Conservation (phyloP, 805 yeast species). For the Teunomyces aglyptinius region DNA sequence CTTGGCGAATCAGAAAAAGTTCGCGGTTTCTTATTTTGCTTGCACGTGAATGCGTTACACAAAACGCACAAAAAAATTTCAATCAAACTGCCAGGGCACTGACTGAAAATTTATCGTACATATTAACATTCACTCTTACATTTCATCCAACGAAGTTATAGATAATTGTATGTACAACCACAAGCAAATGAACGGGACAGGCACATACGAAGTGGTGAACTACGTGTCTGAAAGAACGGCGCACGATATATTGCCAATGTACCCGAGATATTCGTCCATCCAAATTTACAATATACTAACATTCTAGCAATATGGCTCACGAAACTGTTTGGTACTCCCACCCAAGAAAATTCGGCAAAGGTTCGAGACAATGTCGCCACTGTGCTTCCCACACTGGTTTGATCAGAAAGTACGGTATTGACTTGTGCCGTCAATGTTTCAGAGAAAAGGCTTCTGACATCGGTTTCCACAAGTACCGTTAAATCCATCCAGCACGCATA, state of each 20-base stretch:
- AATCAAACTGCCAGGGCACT: conserved; percentile 3
- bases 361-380: conserved; percentile 99
- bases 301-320: conserved; percentile 89
- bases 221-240: background rate
- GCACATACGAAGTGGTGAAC: background rate
- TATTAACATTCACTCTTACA: conserved; percentile 9
- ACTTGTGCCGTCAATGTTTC: conserved; percentile 99
- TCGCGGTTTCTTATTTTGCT: background rate
- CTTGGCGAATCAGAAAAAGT: conserved; percentile 1
- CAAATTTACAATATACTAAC: conserved; percentile 29
- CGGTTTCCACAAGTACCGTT: conserved; percentile 99
- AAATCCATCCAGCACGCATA: conserved; percentile 33
- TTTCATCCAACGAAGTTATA: conserved; percentile 16
- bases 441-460: conserved; percentile 99
- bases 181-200: conserved; percentile 3
- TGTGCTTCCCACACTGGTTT: conserved; percentile 98
- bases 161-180: conserved; percentile 16
- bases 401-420: conserved; percentile 99
- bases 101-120: conserved; percentile 7
- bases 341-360: conserved; percentile 99
- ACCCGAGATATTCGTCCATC: conserved; percentile 1
- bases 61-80: background rate
- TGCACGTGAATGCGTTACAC: background rate
- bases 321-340: conserved; percentile 99
- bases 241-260: background rate